Conservation (phyloP, 2,329 filamentous ascomycete species). For the Ophiostoma populinum region DNA sequence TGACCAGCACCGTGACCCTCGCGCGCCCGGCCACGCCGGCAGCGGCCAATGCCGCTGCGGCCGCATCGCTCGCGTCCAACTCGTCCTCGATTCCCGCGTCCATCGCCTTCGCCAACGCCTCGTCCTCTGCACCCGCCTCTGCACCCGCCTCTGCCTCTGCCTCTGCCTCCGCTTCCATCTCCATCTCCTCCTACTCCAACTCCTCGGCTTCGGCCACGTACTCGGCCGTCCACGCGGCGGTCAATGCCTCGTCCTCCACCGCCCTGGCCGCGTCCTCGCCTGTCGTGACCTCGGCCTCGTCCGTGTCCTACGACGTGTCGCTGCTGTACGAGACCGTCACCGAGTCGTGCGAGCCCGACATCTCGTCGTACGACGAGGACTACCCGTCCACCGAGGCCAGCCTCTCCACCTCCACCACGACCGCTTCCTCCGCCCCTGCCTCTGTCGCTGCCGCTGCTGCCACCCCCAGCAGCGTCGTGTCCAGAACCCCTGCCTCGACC, state of each 20-base stretch:
- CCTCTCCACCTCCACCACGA: background rate
- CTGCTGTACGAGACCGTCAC: background rate
- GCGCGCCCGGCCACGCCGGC: background rate
- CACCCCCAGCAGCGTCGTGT: background rate
- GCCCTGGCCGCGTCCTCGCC: background rate
- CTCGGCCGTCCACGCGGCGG: background rate
- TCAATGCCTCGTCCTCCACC: background rate
- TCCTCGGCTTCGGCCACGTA: background rate
- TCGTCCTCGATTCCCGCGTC: background rate
- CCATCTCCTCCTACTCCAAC: background rate
- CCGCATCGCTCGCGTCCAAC: background rate
- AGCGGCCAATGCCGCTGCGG: background rate
- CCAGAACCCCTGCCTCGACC: background rate
- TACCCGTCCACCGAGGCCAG: background rate
- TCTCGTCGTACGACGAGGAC: background rate
- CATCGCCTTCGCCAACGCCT: background rate
- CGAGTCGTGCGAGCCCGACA: background rate
- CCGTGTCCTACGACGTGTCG: background rate
- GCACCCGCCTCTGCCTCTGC: background rate
- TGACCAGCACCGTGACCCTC: conserved; percentile 3
- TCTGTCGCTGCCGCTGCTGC: background rate
- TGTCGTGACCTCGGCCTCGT: background rate
- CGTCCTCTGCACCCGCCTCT: background rate
- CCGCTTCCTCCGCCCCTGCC: background rate
- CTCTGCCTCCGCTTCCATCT: conserved; percentile 1